Conservation (phyloP, 495 filamentous ascomycete genomes). For the Xylaria acuta region DNA sequence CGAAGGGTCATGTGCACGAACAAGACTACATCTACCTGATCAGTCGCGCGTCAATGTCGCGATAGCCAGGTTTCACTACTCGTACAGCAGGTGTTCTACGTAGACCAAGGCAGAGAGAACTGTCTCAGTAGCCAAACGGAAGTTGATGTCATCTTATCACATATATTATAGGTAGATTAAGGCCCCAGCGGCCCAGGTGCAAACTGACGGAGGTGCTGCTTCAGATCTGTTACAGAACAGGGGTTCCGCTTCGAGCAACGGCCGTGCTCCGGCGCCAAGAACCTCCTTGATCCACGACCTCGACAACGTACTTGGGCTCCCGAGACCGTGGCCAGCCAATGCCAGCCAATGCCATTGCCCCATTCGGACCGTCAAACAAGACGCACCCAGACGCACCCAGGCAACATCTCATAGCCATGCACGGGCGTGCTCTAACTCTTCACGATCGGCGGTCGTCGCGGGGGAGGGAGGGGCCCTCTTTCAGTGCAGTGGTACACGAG, state of each 20-base stretch:
- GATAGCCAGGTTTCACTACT: background rate
- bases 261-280: slow-evolving; percentile 12
- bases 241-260: slow-evolving; percentile 39
- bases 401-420: slow-evolving; percentile 4
- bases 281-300: slow-evolving; percentile 9
- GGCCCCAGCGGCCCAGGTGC: background rate
- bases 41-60: background rate
- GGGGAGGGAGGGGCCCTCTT: background rate
- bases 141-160: slow-evolving; percentile 23
- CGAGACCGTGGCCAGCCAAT: slow-evolving; percentile 40
- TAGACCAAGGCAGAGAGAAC: background rate
- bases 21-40: background rate
- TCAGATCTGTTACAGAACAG: slow-evolving; percentile 59
- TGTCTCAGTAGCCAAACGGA: slow-evolving; percentile 14
- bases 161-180: slow-evolving; percentile 17
- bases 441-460: background rate
- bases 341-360: slow-evolving; percentile 42
- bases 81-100: background rate
- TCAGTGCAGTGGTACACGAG: slow-evolving; percentile 9
- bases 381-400: slow-evolving; percentile 1
- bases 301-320: slow-evolving; percentile 23
- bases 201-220: slow-evolving; percentile 42
- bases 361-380: slow-evolving; percentile 34
- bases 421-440: background rate
- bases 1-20: slow-evolving; percentile 1